A percentile compares a stretch with the other conserved stretches of the same genome.
Evolutionary conservation across 805 yeast genomes (phyloP).

Genomic region (Saccharomycopsis malanga): DNA sequence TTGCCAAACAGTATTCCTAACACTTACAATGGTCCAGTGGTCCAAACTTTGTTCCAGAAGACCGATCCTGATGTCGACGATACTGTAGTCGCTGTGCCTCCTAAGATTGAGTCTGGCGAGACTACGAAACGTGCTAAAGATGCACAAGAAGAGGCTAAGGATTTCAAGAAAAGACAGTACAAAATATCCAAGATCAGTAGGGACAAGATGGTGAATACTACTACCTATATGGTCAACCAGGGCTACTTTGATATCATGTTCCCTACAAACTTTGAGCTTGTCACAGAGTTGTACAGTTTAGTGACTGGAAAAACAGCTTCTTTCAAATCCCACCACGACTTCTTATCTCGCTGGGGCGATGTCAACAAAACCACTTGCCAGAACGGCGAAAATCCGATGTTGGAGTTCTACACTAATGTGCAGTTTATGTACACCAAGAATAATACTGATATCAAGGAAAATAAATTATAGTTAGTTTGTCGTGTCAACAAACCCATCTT

Average conservation of each 20-base stretch:
- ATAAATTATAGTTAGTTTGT: too few relatives aligned
- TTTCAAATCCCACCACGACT: conserved; percentile 54
- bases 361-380: conserved; percentile 57
- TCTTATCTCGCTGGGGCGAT: conserved; percentile 52
- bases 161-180: conserved; percentile 14
- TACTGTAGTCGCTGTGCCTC: conserved; percentile 19
- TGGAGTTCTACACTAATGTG: conserved; percentile 69
- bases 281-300: conserved; percentile 53
- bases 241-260: conserved; percentile 85
- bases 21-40: conserved; percentile 22
- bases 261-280: conserved; percentile 66
- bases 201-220: conserved; percentile 59
- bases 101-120: conserved; percentile 21
- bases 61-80: conserved; percentile 1
- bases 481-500: too few relatives aligned
- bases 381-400: conserved; percentile 80
- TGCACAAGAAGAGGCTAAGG: background rate
- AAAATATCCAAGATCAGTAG: conserved; percentile 23
- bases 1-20: conserved; percentile 30
- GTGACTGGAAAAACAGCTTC: conserved; percentile 54
- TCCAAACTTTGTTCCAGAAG: conserved; percentile 19
- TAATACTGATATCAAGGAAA: too few relatives aligned
- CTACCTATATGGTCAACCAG: conserved; percentile 75
- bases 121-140: background rate
- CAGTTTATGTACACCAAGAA: conserved; percentile 44